Conservation (phyloP, 2,329 filamentous ascomycete genomes). For the Aspergillus ustus region DNA sequence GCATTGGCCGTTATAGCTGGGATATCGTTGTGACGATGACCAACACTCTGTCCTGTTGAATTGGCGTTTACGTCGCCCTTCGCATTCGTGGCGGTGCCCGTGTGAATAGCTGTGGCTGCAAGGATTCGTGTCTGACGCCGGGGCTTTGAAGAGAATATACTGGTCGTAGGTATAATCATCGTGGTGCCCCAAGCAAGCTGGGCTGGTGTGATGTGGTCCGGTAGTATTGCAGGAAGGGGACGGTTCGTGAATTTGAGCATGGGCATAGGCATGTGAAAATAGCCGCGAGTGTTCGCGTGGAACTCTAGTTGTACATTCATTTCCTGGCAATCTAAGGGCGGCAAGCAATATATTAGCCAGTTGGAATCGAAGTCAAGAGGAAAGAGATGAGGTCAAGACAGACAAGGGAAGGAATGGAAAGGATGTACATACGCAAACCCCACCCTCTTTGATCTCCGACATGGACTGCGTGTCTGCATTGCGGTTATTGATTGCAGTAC, state of each 20-base stretch:
- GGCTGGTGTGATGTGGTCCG: neutral
- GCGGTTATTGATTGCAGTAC: neutral
- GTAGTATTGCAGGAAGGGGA: neutral
- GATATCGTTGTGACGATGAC: neutral
- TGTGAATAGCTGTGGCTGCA: neutral
- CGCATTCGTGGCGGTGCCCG: neutral
- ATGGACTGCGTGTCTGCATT: conserved; percentile 2
- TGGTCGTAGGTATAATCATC: neutral
- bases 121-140: neutral
- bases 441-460: neutral
- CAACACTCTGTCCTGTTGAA: neutral
- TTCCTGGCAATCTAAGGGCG: neutral
- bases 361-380: neutral
- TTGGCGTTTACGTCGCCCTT: neutral
- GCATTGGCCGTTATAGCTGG: neutral
- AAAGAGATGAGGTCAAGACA: no score
- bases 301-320: neutral
- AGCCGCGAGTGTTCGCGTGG: neutral
- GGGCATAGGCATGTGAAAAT: neutral
- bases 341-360: neutral
- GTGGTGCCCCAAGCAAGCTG: neutral
- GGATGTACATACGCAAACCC: neutral
- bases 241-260: neutral
- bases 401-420: neutral
- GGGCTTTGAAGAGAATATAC: neutral